Conservation (phyloP, 2,329 filamentous ascomycete species). For the Ampelomyces quisqualis region DNA sequence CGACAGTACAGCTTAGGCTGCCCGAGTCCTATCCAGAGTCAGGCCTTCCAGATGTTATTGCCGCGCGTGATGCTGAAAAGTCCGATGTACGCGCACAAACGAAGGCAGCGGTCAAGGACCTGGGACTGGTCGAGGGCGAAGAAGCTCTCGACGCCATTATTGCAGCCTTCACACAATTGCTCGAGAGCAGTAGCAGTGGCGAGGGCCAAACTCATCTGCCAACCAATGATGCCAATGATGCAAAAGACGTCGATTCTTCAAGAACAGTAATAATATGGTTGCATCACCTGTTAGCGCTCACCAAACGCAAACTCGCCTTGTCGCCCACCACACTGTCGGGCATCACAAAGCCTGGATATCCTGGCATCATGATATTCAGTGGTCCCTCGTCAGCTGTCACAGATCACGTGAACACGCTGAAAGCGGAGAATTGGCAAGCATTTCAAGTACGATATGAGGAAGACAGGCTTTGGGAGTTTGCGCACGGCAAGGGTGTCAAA, state of each 20-base stretch:
- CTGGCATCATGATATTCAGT: slow-evolving; percentile 48
- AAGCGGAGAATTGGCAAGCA: slow-evolving; percentile 49
- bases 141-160: slow-evolving; percentile 49
- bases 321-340: slow-evolving; percentile 43
- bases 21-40: slow-evolving; percentile 43
- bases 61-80: slow-evolving; percentile 39
- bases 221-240: neutral
- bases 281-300: slow-evolving; percentile 50
- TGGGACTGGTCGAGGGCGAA: slow-evolving; percentile 41
- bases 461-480: slow-evolving; percentile 43
- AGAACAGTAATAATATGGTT: slow-evolving; percentile 50
- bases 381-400: slow-evolving; percentile 42
- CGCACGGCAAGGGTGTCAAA: slow-evolving; percentile 42
- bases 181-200: slow-evolving; percentile 4
- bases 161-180: slow-evolving; percentile 37
- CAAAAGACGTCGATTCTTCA: neutral
- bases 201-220: neutral
- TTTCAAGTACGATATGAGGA: slow-evolving; percentile 49
- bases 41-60: slow-evolving; percentile 43
- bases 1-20: slow-evolving; percentile 42
- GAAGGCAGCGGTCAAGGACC: slow-evolving; percentile 28
- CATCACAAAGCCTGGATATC: slow-evolving; percentile 51
- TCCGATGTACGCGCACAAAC: slow-evolving; percentile 41
- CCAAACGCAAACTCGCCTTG: slow-evolving; percentile 50
- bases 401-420: slow-evolving; percentile 47